These are phyloP conservation scores for Penicillium fuscoglaucum DNA, from an alignment of 2,329 filamentous ascomycete species.

Conservation along the genomic window DNA sequence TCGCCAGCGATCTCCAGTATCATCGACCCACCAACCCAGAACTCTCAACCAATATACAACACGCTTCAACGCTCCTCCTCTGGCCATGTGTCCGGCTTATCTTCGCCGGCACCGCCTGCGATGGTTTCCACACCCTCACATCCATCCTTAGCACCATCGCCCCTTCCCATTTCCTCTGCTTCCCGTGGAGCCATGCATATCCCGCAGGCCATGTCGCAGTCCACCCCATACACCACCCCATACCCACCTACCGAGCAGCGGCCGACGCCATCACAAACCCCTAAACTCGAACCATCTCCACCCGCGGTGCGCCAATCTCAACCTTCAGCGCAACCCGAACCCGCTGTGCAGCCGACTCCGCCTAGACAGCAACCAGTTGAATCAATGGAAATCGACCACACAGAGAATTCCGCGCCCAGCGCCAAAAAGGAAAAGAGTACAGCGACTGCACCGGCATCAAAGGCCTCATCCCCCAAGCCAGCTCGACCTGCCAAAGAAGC, in stretches of 20 bases:
- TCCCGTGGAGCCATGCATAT: constrained; percentile 22
- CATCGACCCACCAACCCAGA: constrained; percentile 64
- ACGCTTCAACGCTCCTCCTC: constrained; percentile 32
- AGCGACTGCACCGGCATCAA: constrained; percentile 50
- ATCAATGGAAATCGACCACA: constrained; percentile 39
- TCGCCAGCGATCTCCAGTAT: constrained; percentile 91
- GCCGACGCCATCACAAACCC: constrained; percentile 25
- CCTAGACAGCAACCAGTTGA: constrained; percentile 16
- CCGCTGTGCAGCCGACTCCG: constrained; percentile 19
- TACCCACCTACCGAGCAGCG: constrained; percentile 29
- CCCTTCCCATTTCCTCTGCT: constrained; percentile 25
- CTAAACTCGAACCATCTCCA: constrained; percentile 23
- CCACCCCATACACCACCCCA: constrained; percentile 18
- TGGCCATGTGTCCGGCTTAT: constrained; percentile 26
- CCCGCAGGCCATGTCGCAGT: constrained; percentile 17
- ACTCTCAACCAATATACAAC: constrained; percentile 31
- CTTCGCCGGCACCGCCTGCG: constrained; percentile 30
- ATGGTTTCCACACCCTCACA: constrained; percentile 28
- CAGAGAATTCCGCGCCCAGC: constrained; percentile 31
- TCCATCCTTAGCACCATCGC: constrained; percentile 25
- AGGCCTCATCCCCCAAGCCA: constrained; percentile 57
- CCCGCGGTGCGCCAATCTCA: constrained; percentile 23
- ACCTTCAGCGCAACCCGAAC: constrained; percentile 15
- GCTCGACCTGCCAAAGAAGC: constrained; percentile 54
- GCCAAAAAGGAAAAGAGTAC: constrained; percentile 45